A percentile compares a stretch with the other conserved stretches of the same genome.
Conservation (phyloP, 1,139 yeast genomes). For the Kodamaea derodonti region DNA sequence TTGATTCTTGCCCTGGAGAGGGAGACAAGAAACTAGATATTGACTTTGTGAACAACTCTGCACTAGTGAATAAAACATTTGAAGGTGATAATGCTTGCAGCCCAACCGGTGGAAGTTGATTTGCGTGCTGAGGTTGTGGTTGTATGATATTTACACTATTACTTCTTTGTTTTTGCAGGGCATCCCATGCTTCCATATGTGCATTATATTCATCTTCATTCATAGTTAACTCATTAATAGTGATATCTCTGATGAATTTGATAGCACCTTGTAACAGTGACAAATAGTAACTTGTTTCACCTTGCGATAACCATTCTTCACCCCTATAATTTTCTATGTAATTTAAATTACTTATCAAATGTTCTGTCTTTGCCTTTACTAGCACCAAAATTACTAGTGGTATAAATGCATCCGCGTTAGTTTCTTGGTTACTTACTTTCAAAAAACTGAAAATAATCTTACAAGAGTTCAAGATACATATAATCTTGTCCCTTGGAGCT, state of each 20-base stretch:
- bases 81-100: conserved; percentile 41
- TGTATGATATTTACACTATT: conserved; percentile 8
- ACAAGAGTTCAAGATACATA: conserved; percentile 86
- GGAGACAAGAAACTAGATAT: conserved; percentile 43
- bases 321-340: conserved; percentile 84
- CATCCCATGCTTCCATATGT: conserved; percentile 49
- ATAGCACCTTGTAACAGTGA: conserved; percentile 87
- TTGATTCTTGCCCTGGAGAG: conserved; percentile 22
- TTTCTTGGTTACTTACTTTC: conserved; percentile 64
- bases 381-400: conserved; percentile 82
- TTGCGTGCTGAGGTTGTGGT: conserved; percentile 8
- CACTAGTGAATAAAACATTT: conserved; percentile 48
- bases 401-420: conserved; percentile 88
- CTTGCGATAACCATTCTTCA: conserved; percentile 63
- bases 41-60: conserved; percentile 51
- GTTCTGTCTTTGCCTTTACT: conserved; percentile 58
- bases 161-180: conserved; percentile 27
- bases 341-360: conserved; percentile 70
- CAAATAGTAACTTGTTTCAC: conserved; percentile 85
- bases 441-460: conserved; percentile 87
- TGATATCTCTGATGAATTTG: conserved; percentile 64
- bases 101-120: conserved; percentile 19
- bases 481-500: conserved; percentile 92
- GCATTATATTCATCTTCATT: conserved; percentile 51
- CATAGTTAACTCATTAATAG: conserved; percentile 57